Base-by-base conservation (phyloP, 2,329 filamentous ascomycete genomes). In the Botrytis hyacinthi region DNA sequence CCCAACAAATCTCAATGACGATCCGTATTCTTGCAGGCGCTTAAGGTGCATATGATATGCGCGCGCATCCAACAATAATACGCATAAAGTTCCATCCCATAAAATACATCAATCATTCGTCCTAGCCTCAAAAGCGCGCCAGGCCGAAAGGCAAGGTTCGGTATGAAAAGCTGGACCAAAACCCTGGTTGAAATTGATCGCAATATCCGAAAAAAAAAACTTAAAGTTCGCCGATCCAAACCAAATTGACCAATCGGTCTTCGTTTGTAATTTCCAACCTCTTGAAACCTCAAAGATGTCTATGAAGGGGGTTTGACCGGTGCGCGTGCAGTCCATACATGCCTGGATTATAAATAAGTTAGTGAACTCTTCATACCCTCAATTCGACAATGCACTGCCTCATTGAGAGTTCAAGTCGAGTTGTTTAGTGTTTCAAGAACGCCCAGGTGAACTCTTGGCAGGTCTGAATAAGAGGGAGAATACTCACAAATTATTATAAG, bases 401-500 rank as follows among this genome's bases (percentile, higher is more conserved):
- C 7, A 40, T 20, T n/a, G 48, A 59, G 29, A 37, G n/a, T 29
- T 18, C 6, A n/a, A 57, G 42, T 37, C 35, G 42, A 57, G 62
- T 5, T 18, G 35, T 60, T 46, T 16, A 12, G n/a, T 20, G 10
- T 20, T 26, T 42, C 44, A 12, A 54, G 7, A 40, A 29, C 7
- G 4, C 7, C 32, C 44, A 26, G 10, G 35, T 20, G 4, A 66
- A 14, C 18, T 26, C 37, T 32, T 9, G 73, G 20, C 32, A 18
- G 35, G 72, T 67, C n/a, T 37, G 70, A 42, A 32, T n/a, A 26
- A 42, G 73, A 46, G 48, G 48, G 57, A 60, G 20, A 73, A n/a
- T 76, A 89, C 92, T 88, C 85, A 95, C 93, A 95, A 85, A 76
- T 88, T 90, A 82, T 93, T 93, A 83, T 93, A 97, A 60, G 88